Conservation (phyloP, 1,139 yeast genomes). For the Saccharomyces hybrid region DNA sequence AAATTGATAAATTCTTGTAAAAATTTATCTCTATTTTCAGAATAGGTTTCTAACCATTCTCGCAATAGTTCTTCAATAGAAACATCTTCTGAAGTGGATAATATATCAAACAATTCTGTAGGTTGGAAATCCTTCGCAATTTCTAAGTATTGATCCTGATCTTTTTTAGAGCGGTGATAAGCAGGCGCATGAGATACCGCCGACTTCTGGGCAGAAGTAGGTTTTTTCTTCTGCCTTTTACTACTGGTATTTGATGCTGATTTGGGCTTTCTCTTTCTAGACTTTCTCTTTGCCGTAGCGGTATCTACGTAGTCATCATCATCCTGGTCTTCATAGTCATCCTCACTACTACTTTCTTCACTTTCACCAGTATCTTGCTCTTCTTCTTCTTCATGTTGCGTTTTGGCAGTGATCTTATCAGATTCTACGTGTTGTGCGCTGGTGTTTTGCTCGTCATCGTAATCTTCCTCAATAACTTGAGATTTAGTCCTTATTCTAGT, state of each 20-base stretch:
- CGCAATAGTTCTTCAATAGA: constrained; percentile 54
- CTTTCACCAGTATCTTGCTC: neutral
- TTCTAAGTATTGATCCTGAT: constrained; percentile 25
- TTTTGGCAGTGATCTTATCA: constrained; percentile 1
- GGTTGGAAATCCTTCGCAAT: constrained; percentile 40
- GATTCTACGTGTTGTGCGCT: constrained; percentile 2
- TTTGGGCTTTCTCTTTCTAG: neutral
- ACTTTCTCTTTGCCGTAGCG: neutral
- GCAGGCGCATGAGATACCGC: constrained; percentile 2
- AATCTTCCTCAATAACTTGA: neutral
- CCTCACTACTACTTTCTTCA: constrained; percentile 1
- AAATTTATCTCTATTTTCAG: constrained; percentile 39
- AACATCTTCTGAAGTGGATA: constrained; percentile 45
- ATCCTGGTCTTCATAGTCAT: constrained; percentile 1
- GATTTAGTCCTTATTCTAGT: constrained; percentile 2
- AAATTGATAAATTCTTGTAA: constrained; percentile 60
- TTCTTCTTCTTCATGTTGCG: neutral
- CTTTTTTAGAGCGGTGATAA: constrained; percentile 12
- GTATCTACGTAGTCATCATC: constrained; percentile 5
- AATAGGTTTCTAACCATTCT: constrained; percentile 61
- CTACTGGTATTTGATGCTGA: neutral
- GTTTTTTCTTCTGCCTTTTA: neutral
- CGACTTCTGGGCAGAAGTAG: neutral
- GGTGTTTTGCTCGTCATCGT: neutral
- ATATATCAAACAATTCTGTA: constrained; percentile 46